These are phyloP conservation scores for Cutaneotrichosporon curvatum DNA, from an alignment of 1,284 basidiomycete genomes.

Conservation along the genomic window DNA sequence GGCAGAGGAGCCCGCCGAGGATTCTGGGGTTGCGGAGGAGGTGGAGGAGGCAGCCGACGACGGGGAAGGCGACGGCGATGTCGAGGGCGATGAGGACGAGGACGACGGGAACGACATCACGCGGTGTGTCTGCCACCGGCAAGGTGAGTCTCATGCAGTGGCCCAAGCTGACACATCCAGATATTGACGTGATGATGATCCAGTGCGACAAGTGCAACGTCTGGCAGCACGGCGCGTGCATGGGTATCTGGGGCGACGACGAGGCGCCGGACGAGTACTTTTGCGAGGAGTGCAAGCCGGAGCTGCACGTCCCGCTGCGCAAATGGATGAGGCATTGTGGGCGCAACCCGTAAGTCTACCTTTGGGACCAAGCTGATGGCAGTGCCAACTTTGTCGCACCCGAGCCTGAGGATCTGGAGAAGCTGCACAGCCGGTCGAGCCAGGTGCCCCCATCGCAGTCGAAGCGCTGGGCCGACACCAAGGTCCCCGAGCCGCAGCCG, in stretches of 20 bases:
- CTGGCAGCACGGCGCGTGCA: constrained; percentile 97
- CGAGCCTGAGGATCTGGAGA: constrained; percentile 33
- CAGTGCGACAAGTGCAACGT: constrained; percentile 95
- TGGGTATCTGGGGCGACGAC: constrained; percentile 83
- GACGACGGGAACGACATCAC: constrained; percentile 73
- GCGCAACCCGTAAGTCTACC: constrained; percentile 28
- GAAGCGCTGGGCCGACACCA: constrained; percentile 38
- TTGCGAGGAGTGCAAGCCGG: constrained; percentile 89
- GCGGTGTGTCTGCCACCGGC: constrained; percentile 86
- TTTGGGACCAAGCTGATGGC: constrained; percentile 8
- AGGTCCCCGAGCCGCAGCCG: constrained; percentile 10
- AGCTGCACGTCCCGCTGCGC: constrained; percentile 68
- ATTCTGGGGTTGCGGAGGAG: too few relatives aligned
- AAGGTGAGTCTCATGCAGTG: constrained; percentile 55
- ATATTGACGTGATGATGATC: constrained; percentile 83
- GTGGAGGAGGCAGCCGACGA: constrained; percentile 57
- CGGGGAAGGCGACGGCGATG: constrained; percentile 8
- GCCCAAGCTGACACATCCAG: constrained; percentile 12
- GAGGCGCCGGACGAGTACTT: constrained; percentile 72
- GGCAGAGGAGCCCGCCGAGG: constrained; percentile 16
- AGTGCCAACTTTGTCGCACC: constrained; percentile 37
- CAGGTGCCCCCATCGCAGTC: constrained; percentile 43
- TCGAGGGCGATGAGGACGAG: constrained; percentile 36
- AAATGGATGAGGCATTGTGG: constrained; percentile 52
- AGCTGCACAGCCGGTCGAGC: constrained; percentile 28